phyloP scores from a whole-genome alignment of 139 green algal species.

The Tetradesmus lagerheimii region DNA sequence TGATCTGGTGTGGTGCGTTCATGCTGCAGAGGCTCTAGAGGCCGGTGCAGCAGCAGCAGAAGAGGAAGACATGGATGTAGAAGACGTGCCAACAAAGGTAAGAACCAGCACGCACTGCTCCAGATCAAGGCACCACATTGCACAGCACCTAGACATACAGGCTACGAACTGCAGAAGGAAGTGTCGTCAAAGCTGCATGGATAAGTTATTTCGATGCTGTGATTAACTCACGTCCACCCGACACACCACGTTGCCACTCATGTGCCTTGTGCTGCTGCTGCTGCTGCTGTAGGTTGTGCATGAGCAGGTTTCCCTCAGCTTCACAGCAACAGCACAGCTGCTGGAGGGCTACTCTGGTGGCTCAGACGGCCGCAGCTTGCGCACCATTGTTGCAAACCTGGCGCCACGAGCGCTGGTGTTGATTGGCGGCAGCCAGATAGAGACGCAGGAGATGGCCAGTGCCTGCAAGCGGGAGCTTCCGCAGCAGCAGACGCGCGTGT shows the following conservation, averaged over 20 bases:
- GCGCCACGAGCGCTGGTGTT: slow-evolving; percentile 65
- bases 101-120: background rate
- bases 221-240: no score
- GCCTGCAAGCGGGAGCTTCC: background rate
- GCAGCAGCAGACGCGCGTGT: background rate
- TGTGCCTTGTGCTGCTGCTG: background rate
- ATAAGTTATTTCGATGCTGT: no score
- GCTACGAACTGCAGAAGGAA: no score
- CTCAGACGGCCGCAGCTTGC: slow-evolving; percentile 71
- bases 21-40: background rate
- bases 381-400: slow-evolving; percentile 70
- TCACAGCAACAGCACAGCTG: background rate
- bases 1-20: background rate
- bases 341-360: slow-evolving; percentile 62
- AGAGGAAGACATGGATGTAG: slow-evolving; percentile 2
- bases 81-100: slow-evolving; percentile 30
- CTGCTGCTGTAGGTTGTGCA: background rate
- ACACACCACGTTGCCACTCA: no score
- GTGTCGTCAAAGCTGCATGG: no score
- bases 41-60: background rate
- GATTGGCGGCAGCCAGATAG: slow-evolving; percentile 51
- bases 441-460: background rate
- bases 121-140: background rate
- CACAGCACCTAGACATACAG: background rate
- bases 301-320: background rate